Evolutionary conservation across 306 rosid species (phyloP).

Genomic region (Medicago truncatula): DNA sequence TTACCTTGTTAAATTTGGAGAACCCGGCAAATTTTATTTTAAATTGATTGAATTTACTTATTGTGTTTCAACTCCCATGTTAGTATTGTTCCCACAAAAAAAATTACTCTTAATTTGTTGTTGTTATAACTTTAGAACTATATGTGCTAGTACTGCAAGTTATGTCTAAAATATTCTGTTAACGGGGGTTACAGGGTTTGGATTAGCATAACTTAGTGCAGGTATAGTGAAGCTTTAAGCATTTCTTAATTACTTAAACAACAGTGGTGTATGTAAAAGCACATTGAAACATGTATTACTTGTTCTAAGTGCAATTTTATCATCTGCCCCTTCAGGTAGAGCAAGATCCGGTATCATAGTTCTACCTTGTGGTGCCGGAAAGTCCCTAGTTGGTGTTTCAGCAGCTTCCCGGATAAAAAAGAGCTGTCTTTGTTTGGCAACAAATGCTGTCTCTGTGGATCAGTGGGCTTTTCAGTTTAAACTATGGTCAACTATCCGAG

Average conservation of each 20-base stretch:
- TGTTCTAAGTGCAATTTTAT: slow-evolving; percentile 25
- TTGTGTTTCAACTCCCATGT: not conserved
- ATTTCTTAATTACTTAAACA: slow-evolving; percentile 30
- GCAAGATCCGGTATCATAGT: slow-evolving; percentile 99
- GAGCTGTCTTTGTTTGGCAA: slow-evolving; percentile 97
- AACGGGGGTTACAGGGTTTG: slow-evolving; percentile 4
- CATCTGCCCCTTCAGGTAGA: slow-evolving; percentile 65
- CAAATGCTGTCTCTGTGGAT: slow-evolving; percentile 97
- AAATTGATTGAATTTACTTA: slow-evolving; percentile 21
- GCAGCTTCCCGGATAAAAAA: slow-evolving; percentile 92
- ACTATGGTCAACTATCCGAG: slow-evolving; percentile 95
- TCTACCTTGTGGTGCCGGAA: slow-evolving; percentile 97
- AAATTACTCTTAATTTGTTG: not conserved
- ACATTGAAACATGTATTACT: slow-evolving; percentile 17
- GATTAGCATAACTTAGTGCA: not conserved
- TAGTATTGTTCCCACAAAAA: not conserved
- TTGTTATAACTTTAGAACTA: slow-evolving; percentile 6
- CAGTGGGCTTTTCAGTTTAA: slow-evolving; percentile 99
- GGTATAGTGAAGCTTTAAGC: slow-evolving; percentile 1
- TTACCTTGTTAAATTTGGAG: slow-evolving; percentile 26
- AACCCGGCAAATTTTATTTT: slow-evolving; percentile 2
- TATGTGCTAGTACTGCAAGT: slow-evolving; percentile 17
- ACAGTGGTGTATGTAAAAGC: slow-evolving; percentile 32
- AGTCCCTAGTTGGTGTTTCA: slow-evolving; percentile 97
- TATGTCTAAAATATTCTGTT: slow-evolving; percentile 15